Percentiles rank a stretch among this genome's conserved stretches.
Evolutionary conservation across 2,329 filamentous ascomycete genomes (phyloP).

Genomic region (Aspergillus uvarum): DNA sequence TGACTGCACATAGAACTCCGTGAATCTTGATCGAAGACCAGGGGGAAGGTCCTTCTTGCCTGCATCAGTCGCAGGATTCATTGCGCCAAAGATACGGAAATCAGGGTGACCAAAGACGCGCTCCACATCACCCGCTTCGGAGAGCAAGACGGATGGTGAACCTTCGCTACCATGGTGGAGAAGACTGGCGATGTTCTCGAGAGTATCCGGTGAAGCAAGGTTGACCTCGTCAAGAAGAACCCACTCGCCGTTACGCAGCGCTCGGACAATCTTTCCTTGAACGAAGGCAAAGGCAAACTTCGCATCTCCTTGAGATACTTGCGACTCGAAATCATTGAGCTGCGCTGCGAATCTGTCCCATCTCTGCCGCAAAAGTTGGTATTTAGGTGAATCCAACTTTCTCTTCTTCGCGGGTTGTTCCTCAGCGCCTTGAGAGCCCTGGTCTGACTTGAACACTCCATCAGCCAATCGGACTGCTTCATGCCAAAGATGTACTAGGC

Average conservation of each 20-base stretch:
- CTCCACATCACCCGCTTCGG: slow-evolving; percentile 91
- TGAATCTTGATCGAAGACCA: slow-evolving; percentile 87
- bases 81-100: slow-evolving; percentile 95
- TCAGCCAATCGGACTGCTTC: slow-evolving; percentile 87
- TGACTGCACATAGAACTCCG: slow-evolving; percentile 89
- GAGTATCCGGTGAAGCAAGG: slow-evolving; percentile 85
- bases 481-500: slow-evolving; percentile 79
- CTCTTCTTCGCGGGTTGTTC: slow-evolving; percentile 72
- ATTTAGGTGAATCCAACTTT: slow-evolving; percentile 57
- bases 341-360: slow-evolving; percentile 80
- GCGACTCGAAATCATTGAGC: slow-evolving; percentile 75
- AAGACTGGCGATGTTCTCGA: slow-evolving; percentile 90
- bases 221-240: slow-evolving; percentile 97
- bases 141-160: slow-evolving; percentile 79
- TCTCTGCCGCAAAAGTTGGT: slow-evolving; percentile 59
- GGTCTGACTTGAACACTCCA: slow-evolving; percentile 58
- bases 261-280: slow-evolving; percentile 93
- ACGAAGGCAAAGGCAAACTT: slow-evolving; percentile 94
- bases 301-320: slow-evolving; percentile 67
- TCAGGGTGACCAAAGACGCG: slow-evolving; percentile 84
- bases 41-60: slow-evolving; percentile 92
- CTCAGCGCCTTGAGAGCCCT: slow-evolving; percentile 45
- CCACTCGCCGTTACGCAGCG: slow-evolving; percentile 95
- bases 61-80: slow-evolving; percentile 98
- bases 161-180: slow-evolving; percentile 70